Evolutionary conservation across 768 basidiomycete species (phyloP).

Genomic region (Butyriboletus loyo): DNA sequence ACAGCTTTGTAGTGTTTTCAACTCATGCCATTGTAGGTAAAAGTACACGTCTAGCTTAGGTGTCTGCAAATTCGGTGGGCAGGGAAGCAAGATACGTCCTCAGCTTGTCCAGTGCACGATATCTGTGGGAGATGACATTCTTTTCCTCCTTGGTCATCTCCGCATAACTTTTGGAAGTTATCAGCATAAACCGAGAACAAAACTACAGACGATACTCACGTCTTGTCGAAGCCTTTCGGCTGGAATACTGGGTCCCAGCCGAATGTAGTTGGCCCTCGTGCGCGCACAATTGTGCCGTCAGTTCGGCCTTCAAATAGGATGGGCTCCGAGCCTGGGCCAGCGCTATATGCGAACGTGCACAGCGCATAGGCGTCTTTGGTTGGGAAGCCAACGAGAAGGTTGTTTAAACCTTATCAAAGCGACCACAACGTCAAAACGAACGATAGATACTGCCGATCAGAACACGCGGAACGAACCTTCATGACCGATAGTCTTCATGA

Average conservation of each 20-base stretch:
- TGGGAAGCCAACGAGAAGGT: conserved; percentile 70
- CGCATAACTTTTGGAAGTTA: conserved; percentile 45
- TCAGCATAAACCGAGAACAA: background rate
- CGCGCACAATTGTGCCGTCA: conserved; percentile 83
- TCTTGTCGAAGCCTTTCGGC: conserved; percentile 69
- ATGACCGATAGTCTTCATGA: conserved; percentile 79
- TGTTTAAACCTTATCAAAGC: conserved; percentile 62
- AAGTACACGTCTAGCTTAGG: background rate
- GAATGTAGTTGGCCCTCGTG: conserved; percentile 74
- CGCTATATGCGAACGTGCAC: conserved; percentile 94
- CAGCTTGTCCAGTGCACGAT: conserved; percentile 59
- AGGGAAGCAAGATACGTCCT: conserved; percentile 37
- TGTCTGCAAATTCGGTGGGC: background rate
- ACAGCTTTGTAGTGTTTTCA: no score
- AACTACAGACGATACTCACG: conserved; percentile 45
- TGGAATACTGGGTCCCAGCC: conserved; percentile 93
- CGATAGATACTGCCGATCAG: background rate
- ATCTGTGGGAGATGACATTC: conserved; percentile 65
- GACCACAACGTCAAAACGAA: background rate
- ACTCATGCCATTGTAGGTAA: background rate
- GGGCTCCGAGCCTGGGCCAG: conserved; percentile 77
- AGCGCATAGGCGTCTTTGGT: conserved; percentile 82
- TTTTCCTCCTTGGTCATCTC: conserved; percentile 66
- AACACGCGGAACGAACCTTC: conserved; percentile 49
- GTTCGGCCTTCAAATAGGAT: conserved; percentile 85